Percentiles rank a stretch among this genome's conserved stretches.
Evolutionary conservation across 495 filamentous ascomycete genomes (phyloP).

Genomic region (Neurospora tetraspora): DNA sequence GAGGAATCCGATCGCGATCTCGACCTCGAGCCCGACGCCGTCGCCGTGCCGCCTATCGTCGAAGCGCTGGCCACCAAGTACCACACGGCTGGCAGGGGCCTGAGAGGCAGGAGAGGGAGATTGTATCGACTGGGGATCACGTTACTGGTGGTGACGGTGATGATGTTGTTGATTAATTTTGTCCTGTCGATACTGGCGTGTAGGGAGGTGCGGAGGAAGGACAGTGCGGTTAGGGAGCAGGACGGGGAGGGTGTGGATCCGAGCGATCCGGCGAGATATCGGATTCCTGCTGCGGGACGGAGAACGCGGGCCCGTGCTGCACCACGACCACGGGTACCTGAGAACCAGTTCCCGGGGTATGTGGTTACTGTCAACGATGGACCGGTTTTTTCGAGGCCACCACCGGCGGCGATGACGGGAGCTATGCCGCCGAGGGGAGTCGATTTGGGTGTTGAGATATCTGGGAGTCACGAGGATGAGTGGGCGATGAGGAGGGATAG

Average conservation of each 20-base stretch:
- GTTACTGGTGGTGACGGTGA: neutral
- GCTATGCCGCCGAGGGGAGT: neutral
- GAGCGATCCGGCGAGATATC: neutral
- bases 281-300: neutral
- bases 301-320: neutral
- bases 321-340: neutral
- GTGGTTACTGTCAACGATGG: neutral
- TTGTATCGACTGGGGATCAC: neutral
- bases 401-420: neutral
- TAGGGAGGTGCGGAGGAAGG: constrained; percentile 9
- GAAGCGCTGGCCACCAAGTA: constrained; percentile 9
- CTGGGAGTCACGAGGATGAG: neutral
- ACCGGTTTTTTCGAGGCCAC: neutral
- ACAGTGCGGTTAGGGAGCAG: neutral
- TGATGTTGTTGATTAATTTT: constrained; percentile 9
- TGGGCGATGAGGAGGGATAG: neutral
- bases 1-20: neutral
- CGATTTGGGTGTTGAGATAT: neutral
- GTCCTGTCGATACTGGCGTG: constrained; percentile 13
- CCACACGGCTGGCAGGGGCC: neutral
- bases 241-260: neutral
- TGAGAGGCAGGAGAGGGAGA: neutral
- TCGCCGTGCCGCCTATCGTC: neutral
- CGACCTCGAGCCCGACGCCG: constrained; percentile 1
- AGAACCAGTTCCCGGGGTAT: neutral